These are phyloP conservation scores for Carex sylvatica DNA, from an alignment of 202 grass and related monocot species.

Conservation along the genomic window DNA sequence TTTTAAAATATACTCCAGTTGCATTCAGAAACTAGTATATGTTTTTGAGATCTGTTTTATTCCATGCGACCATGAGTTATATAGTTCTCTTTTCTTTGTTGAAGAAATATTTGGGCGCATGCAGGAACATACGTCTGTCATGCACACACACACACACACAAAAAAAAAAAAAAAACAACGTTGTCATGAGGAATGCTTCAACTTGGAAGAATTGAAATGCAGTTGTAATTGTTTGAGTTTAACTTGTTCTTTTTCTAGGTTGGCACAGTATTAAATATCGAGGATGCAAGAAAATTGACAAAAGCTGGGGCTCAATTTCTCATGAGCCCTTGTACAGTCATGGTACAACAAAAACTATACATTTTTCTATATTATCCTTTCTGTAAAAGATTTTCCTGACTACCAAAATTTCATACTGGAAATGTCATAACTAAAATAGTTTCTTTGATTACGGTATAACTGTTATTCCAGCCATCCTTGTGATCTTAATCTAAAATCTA, in stretches of 20 bases:
- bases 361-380: not conserved
- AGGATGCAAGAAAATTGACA: slow-evolving; percentile 71
- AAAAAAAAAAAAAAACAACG: not conserved
- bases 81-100: not conserved
- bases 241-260: slow-evolving; percentile 41
- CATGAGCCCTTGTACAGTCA: slow-evolving; percentile 78
- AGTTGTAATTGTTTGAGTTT: not conserved
- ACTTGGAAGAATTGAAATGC: slow-evolving; percentile 1
- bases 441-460: not conserved
- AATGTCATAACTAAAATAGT: not conserved
- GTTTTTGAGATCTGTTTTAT: not conserved
- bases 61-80: not conserved
- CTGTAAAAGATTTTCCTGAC: not conserved
- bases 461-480: not conserved
- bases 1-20: not conserved
- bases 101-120: not conserved
- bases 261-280: slow-evolving; percentile 64
- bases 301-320: slow-evolving; percentile 75
- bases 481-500: not conserved
- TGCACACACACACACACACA: too few relatives aligned
- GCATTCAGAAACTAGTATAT: not conserved
- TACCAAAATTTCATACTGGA: slow-evolving; percentile 8
- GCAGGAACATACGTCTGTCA: not conserved
- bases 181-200: not conserved
- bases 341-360: slow-evolving; percentile 34